These are phyloP conservation scores for Zasmidium cellare DNA, from an alignment of 2,329 filamentous ascomycete species.

Conservation along the genomic window DNA sequence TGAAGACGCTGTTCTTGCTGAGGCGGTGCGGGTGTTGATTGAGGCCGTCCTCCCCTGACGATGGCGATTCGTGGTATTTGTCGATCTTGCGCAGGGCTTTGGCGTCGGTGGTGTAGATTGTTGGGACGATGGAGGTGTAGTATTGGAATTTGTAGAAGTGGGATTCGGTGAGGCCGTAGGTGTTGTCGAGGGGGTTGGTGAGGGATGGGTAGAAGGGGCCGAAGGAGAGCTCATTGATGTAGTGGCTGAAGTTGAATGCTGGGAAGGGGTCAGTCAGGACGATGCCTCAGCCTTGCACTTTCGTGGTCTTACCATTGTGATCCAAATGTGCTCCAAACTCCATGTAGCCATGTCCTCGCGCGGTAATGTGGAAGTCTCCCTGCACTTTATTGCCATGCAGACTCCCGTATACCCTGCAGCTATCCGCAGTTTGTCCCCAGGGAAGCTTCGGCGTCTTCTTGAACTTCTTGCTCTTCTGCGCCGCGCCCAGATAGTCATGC, in stretches of 20 bases:
- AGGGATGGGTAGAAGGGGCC: slow-evolving; percentile 95
- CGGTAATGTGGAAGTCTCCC: slow-evolving; percentile 97
- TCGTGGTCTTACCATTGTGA: slow-evolving; percentile 63
- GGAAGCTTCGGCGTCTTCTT: slow-evolving; percentile 70
- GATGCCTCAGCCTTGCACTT: neutral
- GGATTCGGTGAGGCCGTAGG: slow-evolving; percentile 69
- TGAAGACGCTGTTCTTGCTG: slow-evolving; percentile 67
- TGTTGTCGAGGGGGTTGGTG: slow-evolving; percentile 90
- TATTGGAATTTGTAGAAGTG: slow-evolving; percentile 98
- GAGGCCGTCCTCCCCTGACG: slow-evolving; percentile 37
- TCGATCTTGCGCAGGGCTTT: slow-evolving; percentile 41
- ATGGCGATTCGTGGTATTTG: slow-evolving; percentile 42
- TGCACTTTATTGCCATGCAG: slow-evolving; percentile 95
- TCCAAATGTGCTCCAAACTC: slow-evolving; percentile 79
- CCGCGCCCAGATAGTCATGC: slow-evolving; percentile 79
- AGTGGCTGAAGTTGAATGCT: slow-evolving; percentile 98
- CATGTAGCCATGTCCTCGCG: slow-evolving; percentile 89
- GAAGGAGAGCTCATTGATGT: slow-evolving; percentile 94
- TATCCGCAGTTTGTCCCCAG: slow-evolving; percentile 57
- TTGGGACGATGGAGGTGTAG: slow-evolving; percentile 92
- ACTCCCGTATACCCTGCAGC: slow-evolving; percentile 86
- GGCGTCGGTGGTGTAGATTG: slow-evolving; percentile 69
- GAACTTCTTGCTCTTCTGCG: slow-evolving; percentile 64
- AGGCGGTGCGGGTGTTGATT: slow-evolving; percentile 35
- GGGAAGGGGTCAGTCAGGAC: neutral